phyloP scores from a whole-genome alignment of 139 green algal genomes.

The Deuterostichococcus epilithicus region DNA sequence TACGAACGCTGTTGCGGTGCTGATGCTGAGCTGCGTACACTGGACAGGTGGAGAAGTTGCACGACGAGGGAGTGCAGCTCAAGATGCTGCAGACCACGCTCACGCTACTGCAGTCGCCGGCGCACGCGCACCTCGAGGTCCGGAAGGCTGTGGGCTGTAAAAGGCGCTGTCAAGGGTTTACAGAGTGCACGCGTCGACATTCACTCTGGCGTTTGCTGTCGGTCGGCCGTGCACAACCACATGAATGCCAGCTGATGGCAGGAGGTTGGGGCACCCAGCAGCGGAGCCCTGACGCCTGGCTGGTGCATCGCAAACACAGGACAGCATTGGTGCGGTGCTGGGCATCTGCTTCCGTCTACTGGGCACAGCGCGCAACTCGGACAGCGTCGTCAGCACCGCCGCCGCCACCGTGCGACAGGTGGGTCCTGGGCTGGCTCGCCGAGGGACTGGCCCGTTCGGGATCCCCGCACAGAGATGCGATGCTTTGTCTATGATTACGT shows the following conservation, averaged over 20 bases:
- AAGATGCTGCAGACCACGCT: conserved; percentile 81
- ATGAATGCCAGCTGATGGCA: not conserved
- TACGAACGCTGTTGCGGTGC: not conserved
- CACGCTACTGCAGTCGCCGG: conserved; percentile 71
- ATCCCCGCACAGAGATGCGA: too few species aligned
- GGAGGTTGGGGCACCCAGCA: not conserved
- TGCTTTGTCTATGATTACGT: too few species aligned
- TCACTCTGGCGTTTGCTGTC: not conserved
- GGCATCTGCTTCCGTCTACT: conserved; percentile 55
- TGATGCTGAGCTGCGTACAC: too few species aligned
- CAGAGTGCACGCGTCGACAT: too few species aligned
- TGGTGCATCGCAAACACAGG: conserved; percentile 19
- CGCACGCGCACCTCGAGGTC: conserved; percentile 48
- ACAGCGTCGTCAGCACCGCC: conserved; percentile 68
- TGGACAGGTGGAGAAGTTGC: conserved; percentile 49
- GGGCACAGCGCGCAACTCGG: conserved; percentile 35
- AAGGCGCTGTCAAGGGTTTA: too few species aligned
- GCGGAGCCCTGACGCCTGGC: not conserved
- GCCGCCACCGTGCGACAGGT: conserved; percentile 74
- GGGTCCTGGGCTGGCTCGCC: too few species aligned
- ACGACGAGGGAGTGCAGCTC: conserved; percentile 75
- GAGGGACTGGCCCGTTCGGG: too few species aligned
- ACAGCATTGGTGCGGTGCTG: conserved; percentile 52
- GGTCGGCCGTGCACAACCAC: not conserved
- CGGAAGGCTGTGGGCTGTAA: too few species aligned